Evolutionary conservation across 768 basidiomycete genomes (phyloP).

Genomic region (Serendipita indica): DNA sequence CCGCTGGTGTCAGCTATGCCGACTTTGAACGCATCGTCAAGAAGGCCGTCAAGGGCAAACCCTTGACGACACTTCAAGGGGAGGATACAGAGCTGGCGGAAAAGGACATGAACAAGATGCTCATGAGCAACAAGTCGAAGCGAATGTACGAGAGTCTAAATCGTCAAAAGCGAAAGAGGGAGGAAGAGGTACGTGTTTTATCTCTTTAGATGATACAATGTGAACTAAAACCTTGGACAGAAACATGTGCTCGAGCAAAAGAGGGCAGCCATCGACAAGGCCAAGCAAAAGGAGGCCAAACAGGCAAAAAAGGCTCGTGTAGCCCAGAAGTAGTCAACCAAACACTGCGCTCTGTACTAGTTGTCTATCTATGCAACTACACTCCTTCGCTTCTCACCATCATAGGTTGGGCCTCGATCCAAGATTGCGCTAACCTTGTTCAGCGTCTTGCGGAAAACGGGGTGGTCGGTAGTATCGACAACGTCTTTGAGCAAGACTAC

Average conservation of each 20-base stretch:
- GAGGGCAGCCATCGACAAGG: background rate
- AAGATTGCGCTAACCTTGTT: too few relatives aligned
- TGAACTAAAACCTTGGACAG: background rate
- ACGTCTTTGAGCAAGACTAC: background rate
- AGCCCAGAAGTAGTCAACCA: too few relatives aligned
- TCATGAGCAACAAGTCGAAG: constrained; percentile 90
- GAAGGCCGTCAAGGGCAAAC: constrained; percentile 25
- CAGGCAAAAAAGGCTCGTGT: too few relatives aligned
- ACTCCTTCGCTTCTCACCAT: too few relatives aligned
- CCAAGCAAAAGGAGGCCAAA: constrained; percentile 4
- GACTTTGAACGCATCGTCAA: constrained; percentile 64
- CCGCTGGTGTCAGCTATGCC: constrained; percentile 63
- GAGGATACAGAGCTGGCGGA: constrained; percentile 25
- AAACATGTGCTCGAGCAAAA: background rate
- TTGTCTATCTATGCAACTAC: too few relatives aligned
- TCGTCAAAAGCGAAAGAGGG: constrained; percentile 62
- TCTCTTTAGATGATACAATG: background rate
- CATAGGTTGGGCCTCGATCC: too few relatives aligned
- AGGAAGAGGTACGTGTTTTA: constrained; percentile 43
- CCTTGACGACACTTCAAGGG: constrained; percentile 18
- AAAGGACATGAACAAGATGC: constrained; percentile 89
- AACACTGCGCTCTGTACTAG: too few relatives aligned
- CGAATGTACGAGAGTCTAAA: constrained; percentile 92
- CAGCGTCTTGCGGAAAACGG: too few relatives aligned
- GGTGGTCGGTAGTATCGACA: too few relatives aligned